phyloP scores from a whole-genome alignment of 2,329 filamentous ascomycete species.

The Fusarium incarnatum region DNA sequence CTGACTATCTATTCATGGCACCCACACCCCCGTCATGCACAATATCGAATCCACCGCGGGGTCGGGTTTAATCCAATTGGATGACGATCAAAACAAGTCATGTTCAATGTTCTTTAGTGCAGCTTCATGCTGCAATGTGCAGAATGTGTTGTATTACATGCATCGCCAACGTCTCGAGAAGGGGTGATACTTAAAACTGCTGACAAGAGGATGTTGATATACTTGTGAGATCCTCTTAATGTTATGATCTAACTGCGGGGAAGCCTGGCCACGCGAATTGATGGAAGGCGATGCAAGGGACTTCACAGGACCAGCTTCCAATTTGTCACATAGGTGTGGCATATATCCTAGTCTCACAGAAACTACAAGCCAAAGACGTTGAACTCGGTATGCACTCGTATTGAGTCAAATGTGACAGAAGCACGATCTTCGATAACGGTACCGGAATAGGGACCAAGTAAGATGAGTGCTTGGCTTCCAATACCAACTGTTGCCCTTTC shows the following conservation, averaged over 20 bases:
- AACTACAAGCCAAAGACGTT: not conserved
- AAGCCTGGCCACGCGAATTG: constrained; percentile 33
- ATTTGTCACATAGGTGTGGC: constrained; percentile 5
- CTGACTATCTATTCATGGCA: constrained; percentile 12
- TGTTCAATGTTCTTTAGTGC: not conserved
- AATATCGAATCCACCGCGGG: constrained; percentile 35
- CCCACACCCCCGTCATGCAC: constrained; percentile 35
- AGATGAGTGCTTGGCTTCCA: not conserved
- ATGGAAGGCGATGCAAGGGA: constrained; percentile 15
- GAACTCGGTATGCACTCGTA: not conserved
- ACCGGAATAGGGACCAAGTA: not conserved
- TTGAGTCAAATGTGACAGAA: constrained; percentile 21
- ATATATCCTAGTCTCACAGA: not conserved
- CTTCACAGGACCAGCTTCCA: constrained; percentile 8
- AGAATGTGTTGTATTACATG: not conserved
- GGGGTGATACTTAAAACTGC: not conserved
- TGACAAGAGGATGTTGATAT: not conserved
- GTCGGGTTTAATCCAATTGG: constrained; percentile 41
- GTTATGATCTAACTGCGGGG: constrained; percentile 19
- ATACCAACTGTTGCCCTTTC: not conserved
- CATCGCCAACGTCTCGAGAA: constrained; percentile 9
- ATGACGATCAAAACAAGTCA: constrained; percentile 14
- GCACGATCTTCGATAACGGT: not conserved
- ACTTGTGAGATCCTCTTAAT: not conserved
- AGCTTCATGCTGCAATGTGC: not conserved